Evolutionary conservation across 1,284 basidiomycete genomes (phyloP).

Genomic region (Leucoagaricus sp.): DNA sequence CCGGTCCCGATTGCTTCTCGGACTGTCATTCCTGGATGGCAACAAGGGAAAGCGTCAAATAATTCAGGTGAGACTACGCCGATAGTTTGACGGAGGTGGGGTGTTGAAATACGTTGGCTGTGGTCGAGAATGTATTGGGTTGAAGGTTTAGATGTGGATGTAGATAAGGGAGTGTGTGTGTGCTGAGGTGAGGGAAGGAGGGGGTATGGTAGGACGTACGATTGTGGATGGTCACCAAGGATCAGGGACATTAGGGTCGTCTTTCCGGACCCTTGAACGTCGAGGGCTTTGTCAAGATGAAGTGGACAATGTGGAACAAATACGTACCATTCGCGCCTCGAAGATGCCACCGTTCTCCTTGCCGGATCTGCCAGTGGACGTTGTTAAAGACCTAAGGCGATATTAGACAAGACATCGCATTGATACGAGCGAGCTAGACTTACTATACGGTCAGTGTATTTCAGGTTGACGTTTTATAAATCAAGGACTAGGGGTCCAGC

Average conservation of each 20-base stretch:
- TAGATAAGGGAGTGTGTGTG: slow-evolving; percentile 18
- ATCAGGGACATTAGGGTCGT: slow-evolving; percentile 92
- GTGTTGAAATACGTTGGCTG: slow-evolving; percentile 63
- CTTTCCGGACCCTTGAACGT: slow-evolving; percentile 89
- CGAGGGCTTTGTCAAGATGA: background rate
- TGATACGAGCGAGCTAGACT: slow-evolving; percentile 15
- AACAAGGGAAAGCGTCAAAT: slow-evolving; percentile 86
- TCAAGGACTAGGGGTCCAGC: slow-evolving; percentile 43
- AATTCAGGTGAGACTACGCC: slow-evolving; percentile 91
- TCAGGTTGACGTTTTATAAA: slow-evolving; percentile 69
- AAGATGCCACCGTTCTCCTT: slow-evolving; percentile 87
- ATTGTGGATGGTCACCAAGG: slow-evolving; percentile 94
- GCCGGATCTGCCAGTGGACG: slow-evolving; percentile 78
- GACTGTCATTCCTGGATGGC: slow-evolving; percentile 63
- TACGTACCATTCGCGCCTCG: slow-evolving; percentile 79
- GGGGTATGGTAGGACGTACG: slow-evolving; percentile 73
- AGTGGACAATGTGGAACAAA: too few relatives aligned
- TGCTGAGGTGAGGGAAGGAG: slow-evolving; percentile 34
- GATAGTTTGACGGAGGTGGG: slow-evolving; percentile 75
- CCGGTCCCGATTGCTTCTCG: slow-evolving; percentile 84
- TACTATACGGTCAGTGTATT: slow-evolving; percentile 68
- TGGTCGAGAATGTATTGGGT: slow-evolving; percentile 38
- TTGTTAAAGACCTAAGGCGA: slow-evolving; percentile 73
- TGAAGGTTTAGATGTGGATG: slow-evolving; percentile 42
- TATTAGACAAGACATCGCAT: background rate